Percentiles rank a stretch among this genome's conserved stretches.
Evolutionary conservation across 1,284 basidiomycete species (phyloP).

Genomic region (Albatrellus sp.): DNA sequence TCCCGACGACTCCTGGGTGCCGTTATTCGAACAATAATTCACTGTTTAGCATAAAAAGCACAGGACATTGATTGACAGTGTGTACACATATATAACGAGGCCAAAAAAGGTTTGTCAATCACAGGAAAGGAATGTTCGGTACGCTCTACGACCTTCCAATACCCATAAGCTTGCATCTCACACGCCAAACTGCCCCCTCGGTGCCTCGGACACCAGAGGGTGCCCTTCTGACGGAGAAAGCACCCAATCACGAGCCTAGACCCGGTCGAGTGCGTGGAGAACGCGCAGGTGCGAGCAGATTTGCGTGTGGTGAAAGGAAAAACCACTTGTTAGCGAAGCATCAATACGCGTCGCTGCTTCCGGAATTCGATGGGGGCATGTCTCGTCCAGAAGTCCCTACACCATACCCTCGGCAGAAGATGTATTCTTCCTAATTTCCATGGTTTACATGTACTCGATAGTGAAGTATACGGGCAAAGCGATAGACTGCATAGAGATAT

Average conservation of each 20-base stretch:
- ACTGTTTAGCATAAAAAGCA: background rate
- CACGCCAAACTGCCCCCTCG: slow-evolving; percentile 37
- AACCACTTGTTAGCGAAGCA: background rate
- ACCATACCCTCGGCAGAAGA: no score
- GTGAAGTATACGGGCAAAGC: no score
- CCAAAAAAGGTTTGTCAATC: background rate
- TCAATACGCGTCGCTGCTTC: no score
- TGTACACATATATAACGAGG: background rate
- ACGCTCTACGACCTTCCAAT: slow-evolving; percentile 11
- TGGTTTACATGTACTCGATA: no score
- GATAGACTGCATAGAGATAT: no score
- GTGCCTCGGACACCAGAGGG: slow-evolving; percentile 21
- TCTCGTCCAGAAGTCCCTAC: no score
- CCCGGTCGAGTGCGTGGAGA: slow-evolving; percentile 18
- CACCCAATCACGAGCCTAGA: slow-evolving; percentile 17
- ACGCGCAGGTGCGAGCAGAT: slow-evolving; percentile 21
- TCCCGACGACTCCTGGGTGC: background rate
- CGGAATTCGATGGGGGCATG: no score
- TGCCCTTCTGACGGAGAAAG: slow-evolving; percentile 34
- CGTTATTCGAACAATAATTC: background rate
- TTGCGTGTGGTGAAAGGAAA: slow-evolving; percentile 1
- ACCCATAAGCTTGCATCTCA: slow-evolving; percentile 17
- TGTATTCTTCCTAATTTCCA: no score
- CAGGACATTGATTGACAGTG: background rate
- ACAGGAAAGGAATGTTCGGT: no score